Percentiles rank a stretch among this genome's conserved stretches.
Evolutionary conservation across 2,329 filamentous ascomycete species (phyloP).

Genomic region (Penicillium sp.): DNA sequence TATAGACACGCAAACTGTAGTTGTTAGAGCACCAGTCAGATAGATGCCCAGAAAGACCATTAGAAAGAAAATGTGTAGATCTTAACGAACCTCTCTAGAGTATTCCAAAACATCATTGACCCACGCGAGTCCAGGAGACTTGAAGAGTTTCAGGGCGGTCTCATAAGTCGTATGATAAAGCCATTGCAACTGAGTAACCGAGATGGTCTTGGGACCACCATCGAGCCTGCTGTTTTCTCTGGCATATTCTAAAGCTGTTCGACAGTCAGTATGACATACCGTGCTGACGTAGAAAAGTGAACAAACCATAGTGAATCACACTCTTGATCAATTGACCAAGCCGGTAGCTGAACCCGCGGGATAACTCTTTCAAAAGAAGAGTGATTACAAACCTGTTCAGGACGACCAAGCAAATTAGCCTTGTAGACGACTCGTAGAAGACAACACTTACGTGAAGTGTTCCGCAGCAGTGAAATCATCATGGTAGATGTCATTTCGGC

Average conservation of each 20-base stretch:
- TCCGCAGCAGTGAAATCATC: background rate
- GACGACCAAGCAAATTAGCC: background rate
- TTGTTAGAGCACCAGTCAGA: background rate
- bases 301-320: background rate
- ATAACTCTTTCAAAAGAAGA: background rate
- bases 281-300: background rate
- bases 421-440: background rate
- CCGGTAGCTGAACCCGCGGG: background rate
- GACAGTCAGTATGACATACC: background rate
- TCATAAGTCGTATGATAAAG: background rate
- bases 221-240: background rate
- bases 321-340: background rate
- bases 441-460: slow-evolving; percentile 3
- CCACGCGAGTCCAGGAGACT: background rate
- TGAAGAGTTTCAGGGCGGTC: background rate
- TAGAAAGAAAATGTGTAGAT: too few relatives aligned
- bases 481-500: slow-evolving; percentile 1
- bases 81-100: background rate
- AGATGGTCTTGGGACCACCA: background rate
- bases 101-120: background rate
- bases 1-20: slow-evolving; percentile 2
- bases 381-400: slow-evolving; percentile 1
- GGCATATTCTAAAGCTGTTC: background rate
- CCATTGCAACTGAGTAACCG: slow-evolving; percentile 5
- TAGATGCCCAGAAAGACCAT: background rate